phyloP scores from a whole-genome alignment of 305 asterid genomes.

The Solanum hybrid region DNA sequence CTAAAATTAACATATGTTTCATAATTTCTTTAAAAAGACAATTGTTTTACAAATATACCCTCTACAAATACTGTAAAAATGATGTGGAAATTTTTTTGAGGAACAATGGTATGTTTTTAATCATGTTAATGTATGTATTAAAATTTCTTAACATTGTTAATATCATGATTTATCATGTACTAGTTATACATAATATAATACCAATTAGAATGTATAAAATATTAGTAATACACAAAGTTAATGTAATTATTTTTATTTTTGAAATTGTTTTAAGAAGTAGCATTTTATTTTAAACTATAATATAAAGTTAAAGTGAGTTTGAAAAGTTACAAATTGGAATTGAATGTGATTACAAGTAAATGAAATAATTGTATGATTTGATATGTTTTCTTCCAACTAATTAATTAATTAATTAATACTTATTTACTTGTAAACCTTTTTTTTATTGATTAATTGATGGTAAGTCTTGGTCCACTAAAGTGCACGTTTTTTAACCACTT shows the following conservation, averaged over 20 bases:
- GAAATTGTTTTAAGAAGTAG: neutral
- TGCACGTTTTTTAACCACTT: neutral
- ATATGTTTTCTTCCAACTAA: neutral
- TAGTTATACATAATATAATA: neutral
- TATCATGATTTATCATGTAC: neutral
- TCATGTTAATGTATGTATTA: neutral
- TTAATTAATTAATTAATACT: neutral
- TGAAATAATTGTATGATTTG: neutral
- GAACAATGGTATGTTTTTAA: accelerated
- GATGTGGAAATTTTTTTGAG: neutral
- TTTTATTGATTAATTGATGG: neutral
- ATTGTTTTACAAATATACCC: neutral
- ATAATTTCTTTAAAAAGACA: neutral
- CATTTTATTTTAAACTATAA: neutral
- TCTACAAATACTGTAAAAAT: neutral
- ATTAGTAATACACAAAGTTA: neutral
- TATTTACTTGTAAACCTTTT: neutral
- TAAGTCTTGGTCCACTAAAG: neutral
- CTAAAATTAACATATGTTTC: neutral
- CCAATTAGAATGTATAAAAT: neutral
- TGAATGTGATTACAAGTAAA: neutral
- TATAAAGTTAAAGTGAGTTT: neutral
- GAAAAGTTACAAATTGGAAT: neutral
- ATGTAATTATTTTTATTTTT: neutral
- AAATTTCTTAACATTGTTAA: neutral